Evolutionary conservation across 345 rosid species (phyloP).

Genomic region (Gynandropsis gynandra): DNA sequence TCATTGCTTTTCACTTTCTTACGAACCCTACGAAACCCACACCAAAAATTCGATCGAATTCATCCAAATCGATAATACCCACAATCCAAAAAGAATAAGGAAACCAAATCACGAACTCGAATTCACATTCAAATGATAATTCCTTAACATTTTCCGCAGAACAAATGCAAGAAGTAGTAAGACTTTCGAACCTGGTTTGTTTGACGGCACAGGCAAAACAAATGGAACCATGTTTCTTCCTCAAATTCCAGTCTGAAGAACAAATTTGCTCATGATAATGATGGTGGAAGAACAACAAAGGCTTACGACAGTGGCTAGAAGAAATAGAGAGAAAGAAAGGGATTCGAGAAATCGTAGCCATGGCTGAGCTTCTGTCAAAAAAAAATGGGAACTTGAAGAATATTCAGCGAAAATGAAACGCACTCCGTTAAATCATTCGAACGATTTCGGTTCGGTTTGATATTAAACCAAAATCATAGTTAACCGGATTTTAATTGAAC

Average conservation of each 20-base stretch:
- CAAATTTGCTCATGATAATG: slow-evolving; percentile 15
- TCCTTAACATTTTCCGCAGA: background rate
- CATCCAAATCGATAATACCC: background rate
- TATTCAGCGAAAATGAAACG: slow-evolving; percentile 2
- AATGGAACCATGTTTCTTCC: slow-evolving; percentile 22
- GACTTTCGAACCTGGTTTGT: slow-evolving; percentile 36
- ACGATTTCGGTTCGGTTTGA: no score
- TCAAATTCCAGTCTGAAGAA: slow-evolving; percentile 10
- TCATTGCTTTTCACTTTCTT: slow-evolving; percentile 71
- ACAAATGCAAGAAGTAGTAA: background rate
- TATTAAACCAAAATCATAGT: no score
- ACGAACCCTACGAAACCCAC: slow-evolving; percentile 32
- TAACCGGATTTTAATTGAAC: background rate
- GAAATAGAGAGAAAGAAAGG: slow-evolving; percentile 26
- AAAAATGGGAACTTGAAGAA: background rate
- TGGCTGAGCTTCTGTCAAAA: slow-evolving; percentile 16
- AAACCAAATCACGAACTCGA: background rate
- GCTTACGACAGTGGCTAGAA: slow-evolving; percentile 16
- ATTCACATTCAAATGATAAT: background rate
- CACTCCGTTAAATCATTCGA: slow-evolving; percentile 1
- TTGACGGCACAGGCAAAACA: slow-evolving; percentile 38
- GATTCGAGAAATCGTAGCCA: slow-evolving; percentile 42
- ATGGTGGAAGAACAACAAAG: slow-evolving; percentile 19
- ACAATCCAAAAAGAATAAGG: background rate
- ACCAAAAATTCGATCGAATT: background rate